phyloP scores from a whole-genome alignment of 768 basidiomycete species.

The Asterophora parasitica region DNA sequence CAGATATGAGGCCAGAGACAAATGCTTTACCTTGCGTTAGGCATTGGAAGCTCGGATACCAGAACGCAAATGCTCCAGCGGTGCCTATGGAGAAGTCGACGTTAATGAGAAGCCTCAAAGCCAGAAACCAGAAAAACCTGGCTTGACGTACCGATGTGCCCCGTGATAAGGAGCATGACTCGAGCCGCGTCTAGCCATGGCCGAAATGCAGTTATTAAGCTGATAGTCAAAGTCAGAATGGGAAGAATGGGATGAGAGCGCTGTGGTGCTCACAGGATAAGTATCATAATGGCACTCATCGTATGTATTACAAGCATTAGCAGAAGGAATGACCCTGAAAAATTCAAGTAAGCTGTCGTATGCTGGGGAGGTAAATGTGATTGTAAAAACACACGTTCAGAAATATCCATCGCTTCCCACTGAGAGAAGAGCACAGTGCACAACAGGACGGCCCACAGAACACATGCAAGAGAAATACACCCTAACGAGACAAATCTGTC shows the following conservation, averaged over 20 bases:
- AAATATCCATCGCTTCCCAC: constrained; percentile 39
- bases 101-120: constrained; percentile 2
- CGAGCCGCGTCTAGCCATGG: constrained; percentile 52
- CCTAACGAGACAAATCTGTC: constrained; percentile 24
- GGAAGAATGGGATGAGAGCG: constrained; percentile 3
- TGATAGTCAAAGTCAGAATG: constrained; percentile 16
- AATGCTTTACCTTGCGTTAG: constrained; percentile 34
- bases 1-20: background rate
- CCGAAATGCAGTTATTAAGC: constrained; percentile 44
- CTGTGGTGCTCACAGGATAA: constrained; percentile 33
- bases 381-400: constrained; percentile 36
- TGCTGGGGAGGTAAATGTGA: too few relatives aligned
- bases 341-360: background rate
- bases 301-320: constrained; percentile 38
- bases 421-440: constrained; percentile 41
- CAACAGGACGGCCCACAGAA: constrained; percentile 46
- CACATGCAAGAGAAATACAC: constrained; percentile 36
- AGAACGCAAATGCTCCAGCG: constrained; percentile 38
- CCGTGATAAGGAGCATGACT: constrained; percentile 38
- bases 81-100: constrained; percentile 26
- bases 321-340: constrained; percentile 39
- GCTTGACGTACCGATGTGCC: constrained; percentile 40
- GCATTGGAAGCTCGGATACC: constrained; percentile 40
- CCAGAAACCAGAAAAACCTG: background rate
- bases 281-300: constrained; percentile 35